These are phyloP conservation scores for Aspergillus oerlinghausenensis DNA, from an alignment of 2,329 filamentous ascomycete genomes.

Conservation along the genomic window DNA sequence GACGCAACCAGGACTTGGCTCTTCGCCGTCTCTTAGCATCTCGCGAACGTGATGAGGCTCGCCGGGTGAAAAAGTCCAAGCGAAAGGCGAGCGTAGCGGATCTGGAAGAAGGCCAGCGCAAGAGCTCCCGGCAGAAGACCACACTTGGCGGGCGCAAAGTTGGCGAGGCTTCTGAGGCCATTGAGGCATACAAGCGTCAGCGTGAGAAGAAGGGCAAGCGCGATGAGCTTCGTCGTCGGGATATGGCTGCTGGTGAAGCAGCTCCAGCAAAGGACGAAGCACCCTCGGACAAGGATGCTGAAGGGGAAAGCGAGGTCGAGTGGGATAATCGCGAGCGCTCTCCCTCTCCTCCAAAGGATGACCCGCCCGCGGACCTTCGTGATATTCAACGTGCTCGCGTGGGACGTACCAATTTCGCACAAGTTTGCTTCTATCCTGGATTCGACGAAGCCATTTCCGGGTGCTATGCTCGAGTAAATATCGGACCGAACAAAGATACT, in stretches of 20 bases:
- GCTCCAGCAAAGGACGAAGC: constrained; percentile 60
- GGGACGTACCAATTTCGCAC: constrained; percentile 78
- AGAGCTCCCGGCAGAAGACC: constrained; percentile 67
- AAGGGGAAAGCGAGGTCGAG: constrained; percentile 74
- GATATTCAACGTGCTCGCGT: constrained; percentile 82
- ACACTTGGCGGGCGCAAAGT: constrained; percentile 62
- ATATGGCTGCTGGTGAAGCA: constrained; percentile 46
- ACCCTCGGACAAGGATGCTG: constrained; percentile 58
- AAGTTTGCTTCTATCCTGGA: constrained; percentile 88
- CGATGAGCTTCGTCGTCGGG: constrained; percentile 44
- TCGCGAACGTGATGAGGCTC: constrained; percentile 58
- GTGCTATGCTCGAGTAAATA: constrained; percentile 78
- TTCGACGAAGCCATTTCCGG: constrained; percentile 78
- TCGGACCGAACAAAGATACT: constrained; percentile 70
- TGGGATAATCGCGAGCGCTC: constrained; percentile 59
- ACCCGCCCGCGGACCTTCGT: constrained; percentile 66
- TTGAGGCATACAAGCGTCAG: constrained; percentile 65
- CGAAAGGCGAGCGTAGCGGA: constrained; percentile 77
- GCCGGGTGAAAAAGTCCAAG: constrained; percentile 51
- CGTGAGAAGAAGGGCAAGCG: constrained; percentile 55
- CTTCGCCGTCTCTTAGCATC: constrained; percentile 71
- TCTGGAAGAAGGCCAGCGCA: constrained; percentile 70
- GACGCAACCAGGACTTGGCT: constrained; percentile 74
- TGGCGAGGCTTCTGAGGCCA: constrained; percentile 64
- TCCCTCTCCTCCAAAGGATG: constrained; percentile 55